Base-by-base conservation (phyloP, 768 basidiomycete species). In the Tricholomella constricta region DNA sequence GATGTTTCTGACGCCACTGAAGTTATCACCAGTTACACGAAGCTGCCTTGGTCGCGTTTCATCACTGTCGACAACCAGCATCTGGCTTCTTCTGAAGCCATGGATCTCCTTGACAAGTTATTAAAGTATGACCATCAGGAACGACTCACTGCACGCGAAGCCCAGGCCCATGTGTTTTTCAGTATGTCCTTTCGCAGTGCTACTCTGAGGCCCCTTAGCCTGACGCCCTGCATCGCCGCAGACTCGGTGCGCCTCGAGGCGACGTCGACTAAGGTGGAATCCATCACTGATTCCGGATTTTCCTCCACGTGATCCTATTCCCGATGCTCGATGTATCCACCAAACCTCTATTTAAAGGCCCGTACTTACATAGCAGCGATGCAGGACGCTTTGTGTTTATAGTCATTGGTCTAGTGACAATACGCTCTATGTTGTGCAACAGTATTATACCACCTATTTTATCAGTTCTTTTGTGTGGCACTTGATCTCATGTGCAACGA, bases 41-140 rank as follows among this genome's bases (percentile, higher is more conserved):
- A 77, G 55, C 81, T 85, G 62, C 76, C 83, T n/a, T 89, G 87
- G 87, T 68, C 77, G 6, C 73, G 81, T 49, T 87, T 82, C 69
- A 72, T 82, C 56, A 84, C 75, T 35, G 65, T 74, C 17, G 83
- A 84, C 51, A 85, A 83, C 62, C 82, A 83, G 57, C 66, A 71
- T 32, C 76, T 80, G 49, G 82, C 82, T 52, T 81, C 83, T 10
- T 70, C 78, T 51, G 86, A 88, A 59, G 85, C 81, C 4, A 67
- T 86, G 54, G 85, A 87, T 63, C 78, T 88, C 49, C 68, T 89
- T 41, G 87, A 88, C 60, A 82, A 80, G 64, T 68, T 88, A 48
- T 70, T 87, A 62, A 75, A 78, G 55, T 89, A 87, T 65, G 87
- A 88, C 62, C 87, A 88, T 62, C 80, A 79, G 62, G 82, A 85